Evolutionary conservation across 1,284 basidiomycete genomes (phyloP).

Genomic region (Heterobasidion parviporum): DNA sequence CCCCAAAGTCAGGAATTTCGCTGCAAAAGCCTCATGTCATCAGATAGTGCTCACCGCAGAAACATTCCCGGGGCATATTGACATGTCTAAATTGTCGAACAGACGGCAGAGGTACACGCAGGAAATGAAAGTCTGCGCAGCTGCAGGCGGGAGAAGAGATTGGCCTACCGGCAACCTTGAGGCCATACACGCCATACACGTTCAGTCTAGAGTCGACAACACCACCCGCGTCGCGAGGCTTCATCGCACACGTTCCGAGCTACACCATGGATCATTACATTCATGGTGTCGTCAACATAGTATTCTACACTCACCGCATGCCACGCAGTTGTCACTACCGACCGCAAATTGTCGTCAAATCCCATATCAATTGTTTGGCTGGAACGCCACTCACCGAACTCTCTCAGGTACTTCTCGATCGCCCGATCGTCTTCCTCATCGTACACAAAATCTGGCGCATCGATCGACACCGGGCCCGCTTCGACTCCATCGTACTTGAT

Average conservation of each 20-base stretch:
- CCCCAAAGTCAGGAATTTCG: neutral
- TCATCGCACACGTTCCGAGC: conserved; percentile 68
- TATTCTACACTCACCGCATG: conserved; percentile 38
- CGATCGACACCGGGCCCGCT: conserved; percentile 27
- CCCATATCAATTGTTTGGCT: neutral
- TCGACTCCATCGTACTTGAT: conserved; percentile 11
- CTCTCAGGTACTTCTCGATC: conserved; percentile 34
- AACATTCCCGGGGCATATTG: conserved; percentile 40
- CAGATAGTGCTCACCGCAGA: conserved; percentile 17
- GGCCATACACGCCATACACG: conserved; percentile 50
- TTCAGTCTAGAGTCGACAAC: conserved; percentile 55
- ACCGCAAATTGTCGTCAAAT: neutral
- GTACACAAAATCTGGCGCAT: conserved; percentile 43
- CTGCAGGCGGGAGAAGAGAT: neutral
- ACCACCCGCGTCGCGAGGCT: conserved; percentile 42
- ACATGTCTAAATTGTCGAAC: conserved; percentile 24
- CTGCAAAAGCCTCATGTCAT: neutral
- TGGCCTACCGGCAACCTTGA: conserved; percentile 44
- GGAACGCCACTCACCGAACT: conserved; percentile 15
- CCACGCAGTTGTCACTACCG: conserved; percentile 37
- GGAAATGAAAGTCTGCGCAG: neutral
- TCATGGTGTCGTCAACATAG: neutral
- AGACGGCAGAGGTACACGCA: neutral
- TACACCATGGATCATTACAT: conserved; percentile 12
- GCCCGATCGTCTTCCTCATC: conserved; percentile 44